Conservation (phyloP, 345 rosid species). For the Gossypium ekmanianum region DNA sequence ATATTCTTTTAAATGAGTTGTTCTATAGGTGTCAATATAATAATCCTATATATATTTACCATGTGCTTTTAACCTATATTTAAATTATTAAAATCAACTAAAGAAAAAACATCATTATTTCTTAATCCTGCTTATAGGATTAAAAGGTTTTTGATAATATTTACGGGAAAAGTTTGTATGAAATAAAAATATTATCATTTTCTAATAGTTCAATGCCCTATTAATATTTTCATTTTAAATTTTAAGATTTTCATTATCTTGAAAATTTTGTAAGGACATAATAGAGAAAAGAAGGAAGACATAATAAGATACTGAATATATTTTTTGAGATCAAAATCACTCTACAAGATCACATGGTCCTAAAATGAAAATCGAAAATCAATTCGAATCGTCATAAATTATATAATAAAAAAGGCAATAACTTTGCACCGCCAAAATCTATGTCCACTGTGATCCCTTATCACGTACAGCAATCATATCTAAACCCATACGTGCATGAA, state of each 20-base stretch:
- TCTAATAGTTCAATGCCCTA: fast-evolving
- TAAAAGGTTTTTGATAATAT: no score
- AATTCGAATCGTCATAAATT: neutral
- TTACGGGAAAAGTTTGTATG: fast-evolving
- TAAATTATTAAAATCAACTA: no score
- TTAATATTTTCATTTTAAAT: no score
- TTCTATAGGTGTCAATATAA: no score
- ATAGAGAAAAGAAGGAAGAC: neutral
- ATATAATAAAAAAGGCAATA: neutral
- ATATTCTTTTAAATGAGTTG: no score
- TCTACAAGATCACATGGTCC: constrained; percentile 11
- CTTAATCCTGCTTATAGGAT: no score
- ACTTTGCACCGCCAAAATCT: constrained; percentile 15
- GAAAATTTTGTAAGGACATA: no score
- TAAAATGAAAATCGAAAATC: neutral
- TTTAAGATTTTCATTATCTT: fast-evolving
- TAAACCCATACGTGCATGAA: constrained; percentile 25
- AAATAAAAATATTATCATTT: fast-evolving
- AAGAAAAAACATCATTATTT: no score
- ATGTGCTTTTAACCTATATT: no score
- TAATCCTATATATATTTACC: no score
- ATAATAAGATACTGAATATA: constrained; percentile 37
- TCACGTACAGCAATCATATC: constrained; percentile 9
- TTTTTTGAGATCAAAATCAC: constrained; percentile 45
- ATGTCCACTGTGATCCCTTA: constrained; percentile 5